These are phyloP conservation scores for Monosporascus sp. DNA, from an alignment of 2,329 filamentous ascomycete species.

Conservation along the genomic window DNA sequence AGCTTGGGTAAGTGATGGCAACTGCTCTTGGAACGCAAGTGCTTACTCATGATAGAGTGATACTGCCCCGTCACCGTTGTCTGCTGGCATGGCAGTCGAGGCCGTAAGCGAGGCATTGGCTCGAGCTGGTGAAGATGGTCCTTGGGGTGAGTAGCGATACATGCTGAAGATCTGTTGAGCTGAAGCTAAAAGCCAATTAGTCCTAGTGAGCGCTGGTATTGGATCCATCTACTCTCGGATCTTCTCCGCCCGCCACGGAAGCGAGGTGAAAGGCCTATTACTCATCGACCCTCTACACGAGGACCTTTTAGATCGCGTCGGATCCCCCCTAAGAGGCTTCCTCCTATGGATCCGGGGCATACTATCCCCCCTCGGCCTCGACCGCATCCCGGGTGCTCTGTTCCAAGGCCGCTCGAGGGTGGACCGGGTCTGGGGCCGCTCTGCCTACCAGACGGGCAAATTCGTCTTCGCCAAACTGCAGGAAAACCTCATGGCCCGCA, in stretches of 20 bases:
- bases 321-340: constrained; percentile 67
- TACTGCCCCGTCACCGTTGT: constrained; percentile 88
- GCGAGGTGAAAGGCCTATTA: constrained; percentile 70
- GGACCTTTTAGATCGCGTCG: constrained; percentile 67
- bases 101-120: constrained; percentile 82
- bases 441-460: constrained; percentile 74
- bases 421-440: constrained; percentile 79
- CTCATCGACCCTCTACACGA: constrained; percentile 89
- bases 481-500: constrained; percentile 82
- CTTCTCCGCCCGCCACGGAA: constrained; percentile 77
- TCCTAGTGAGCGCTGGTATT: constrained; percentile 79
- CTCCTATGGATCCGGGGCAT: constrained; percentile 80
- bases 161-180: neutral
- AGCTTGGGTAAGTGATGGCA: constrained; percentile 54
- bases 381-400: constrained; percentile 72
- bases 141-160: constrained; percentile 49
- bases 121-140: constrained; percentile 73
- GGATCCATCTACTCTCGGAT: constrained; percentile 87
- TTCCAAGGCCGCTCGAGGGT: constrained; percentile 74
- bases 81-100: constrained; percentile 87
- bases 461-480: constrained; percentile 87
- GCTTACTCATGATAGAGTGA: constrained; percentile 55
- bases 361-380: constrained; percentile 79
- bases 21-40: neutral
- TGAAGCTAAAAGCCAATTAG: constrained; percentile 17